Conservation (phyloP, 2,329 filamentous ascomycete genomes). For the Tolypocladium cylindrosporum region DNA sequence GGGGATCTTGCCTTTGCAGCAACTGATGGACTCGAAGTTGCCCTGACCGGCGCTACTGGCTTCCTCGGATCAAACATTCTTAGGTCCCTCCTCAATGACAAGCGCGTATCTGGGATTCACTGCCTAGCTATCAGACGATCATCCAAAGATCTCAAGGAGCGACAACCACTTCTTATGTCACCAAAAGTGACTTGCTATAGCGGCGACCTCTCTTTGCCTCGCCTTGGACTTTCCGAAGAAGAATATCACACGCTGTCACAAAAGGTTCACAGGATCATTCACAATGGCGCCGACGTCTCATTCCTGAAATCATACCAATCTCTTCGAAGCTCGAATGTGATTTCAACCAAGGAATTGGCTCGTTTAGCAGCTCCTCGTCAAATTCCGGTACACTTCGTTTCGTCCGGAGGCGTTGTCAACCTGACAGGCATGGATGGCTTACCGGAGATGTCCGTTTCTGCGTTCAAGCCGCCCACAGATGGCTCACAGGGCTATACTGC, state of each 20-base stretch:
- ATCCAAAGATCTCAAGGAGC: conserved; percentile 4
- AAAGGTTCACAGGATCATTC: conserved; percentile 35
- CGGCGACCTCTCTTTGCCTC: conserved; percentile 16
- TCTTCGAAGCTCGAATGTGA: conserved; percentile 23
- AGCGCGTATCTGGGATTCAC: conserved; percentile 24
- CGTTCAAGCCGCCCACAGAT: conserved; percentile 8
- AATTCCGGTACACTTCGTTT: conserved; percentile 21
- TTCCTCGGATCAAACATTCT: conserved; percentile 5
- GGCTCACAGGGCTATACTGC: conserved; percentile 21
- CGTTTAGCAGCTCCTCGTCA: conserved; percentile 13
- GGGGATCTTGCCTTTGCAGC: neutral
- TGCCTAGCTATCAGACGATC: conserved; percentile 27
- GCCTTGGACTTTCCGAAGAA: conserved; percentile 11
- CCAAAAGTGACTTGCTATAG: conserved; percentile 9
- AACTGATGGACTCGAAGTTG: neutral
- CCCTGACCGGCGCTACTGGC: conserved; percentile 4
- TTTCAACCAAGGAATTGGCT: conserved; percentile 22
- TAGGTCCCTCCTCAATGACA: conserved; percentile 8
- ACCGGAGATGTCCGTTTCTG: conserved; percentile 5
- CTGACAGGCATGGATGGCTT: neutral
- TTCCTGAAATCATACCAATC: conserved; percentile 26
- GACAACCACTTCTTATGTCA: neutral
- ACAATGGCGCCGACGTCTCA: conserved; percentile 33
- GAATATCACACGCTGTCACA: conserved; percentile 3
- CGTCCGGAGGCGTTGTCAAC: conserved; percentile 9